Evolutionary conservation across 164 flowering plant species (phyloP).

Genomic region (Sextonia rubra): DNA sequence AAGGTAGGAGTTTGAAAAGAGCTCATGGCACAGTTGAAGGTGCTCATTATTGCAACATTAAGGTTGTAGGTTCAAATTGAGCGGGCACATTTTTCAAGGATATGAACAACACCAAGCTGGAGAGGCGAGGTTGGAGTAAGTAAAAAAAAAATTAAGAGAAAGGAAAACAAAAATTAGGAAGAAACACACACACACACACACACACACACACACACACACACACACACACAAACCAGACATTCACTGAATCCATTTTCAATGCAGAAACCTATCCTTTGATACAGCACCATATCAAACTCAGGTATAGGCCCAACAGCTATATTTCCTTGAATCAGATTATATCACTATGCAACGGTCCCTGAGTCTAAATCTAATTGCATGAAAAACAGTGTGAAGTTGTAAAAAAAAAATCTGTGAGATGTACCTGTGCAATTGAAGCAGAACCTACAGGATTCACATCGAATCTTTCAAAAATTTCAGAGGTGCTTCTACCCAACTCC

Average conservation of each 20-base stretch:
- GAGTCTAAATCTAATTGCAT: background rate
- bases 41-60: no score
- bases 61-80: no score
- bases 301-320: background rate
- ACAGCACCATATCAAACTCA: background rate
- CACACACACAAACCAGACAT: background rate
- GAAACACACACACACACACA: no score
- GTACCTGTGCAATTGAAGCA: slow-evolving; percentile 99
- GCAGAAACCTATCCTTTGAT: background rate
- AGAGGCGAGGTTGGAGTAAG: no score
- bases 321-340: background rate
- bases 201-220: no score
- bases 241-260: background rate
- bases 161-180: no score
- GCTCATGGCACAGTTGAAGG: no score
- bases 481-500: slow-evolving; percentile 61
- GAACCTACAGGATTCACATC: slow-evolving; percentile 81
- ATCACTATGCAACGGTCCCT: background rate
- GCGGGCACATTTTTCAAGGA: no score
- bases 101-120: no score
- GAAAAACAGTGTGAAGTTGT: background rate
- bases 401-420: background rate
- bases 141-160: no score
- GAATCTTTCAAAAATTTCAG: slow-evolving; percentile 71
- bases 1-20: no score